phyloP scores from a whole-genome alignment of 1,284 basidiomycete genomes.

The Neotropicomus parvogracilis region DNA sequence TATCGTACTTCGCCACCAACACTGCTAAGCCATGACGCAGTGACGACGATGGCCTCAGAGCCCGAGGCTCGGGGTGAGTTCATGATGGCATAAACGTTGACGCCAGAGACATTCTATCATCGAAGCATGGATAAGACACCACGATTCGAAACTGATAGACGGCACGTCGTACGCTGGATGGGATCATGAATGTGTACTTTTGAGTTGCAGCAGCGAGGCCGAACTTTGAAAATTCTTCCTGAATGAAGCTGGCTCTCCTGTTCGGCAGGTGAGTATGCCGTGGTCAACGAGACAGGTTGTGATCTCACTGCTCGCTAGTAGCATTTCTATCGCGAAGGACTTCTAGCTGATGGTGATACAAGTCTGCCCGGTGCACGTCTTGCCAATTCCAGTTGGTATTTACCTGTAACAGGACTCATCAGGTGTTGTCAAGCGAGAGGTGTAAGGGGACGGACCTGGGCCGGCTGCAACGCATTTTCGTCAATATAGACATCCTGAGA shows the following conservation, averaged over 20 bases:
- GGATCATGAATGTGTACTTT: constrained; percentile 55
- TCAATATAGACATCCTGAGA: constrained; percentile 78
- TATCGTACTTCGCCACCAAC: constrained; percentile 55
- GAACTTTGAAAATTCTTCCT: constrained; percentile 60
- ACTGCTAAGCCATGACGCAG: constrained; percentile 83
- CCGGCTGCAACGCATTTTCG: constrained; percentile 91
- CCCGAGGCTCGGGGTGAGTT: constrained; percentile 85
- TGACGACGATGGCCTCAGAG: constrained; percentile 85
- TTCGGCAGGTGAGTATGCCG: constrained; percentile 10
- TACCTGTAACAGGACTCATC: constrained; percentile 50
- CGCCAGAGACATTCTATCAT: constrained; percentile 48
- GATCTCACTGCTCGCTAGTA: constrained; percentile 65
- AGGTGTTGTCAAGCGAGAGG: not conserved
- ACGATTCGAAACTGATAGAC: not conserved
- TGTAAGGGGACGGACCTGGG: constrained; percentile 54
- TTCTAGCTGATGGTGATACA: constrained; percentile 69
- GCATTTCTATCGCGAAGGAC: constrained; percentile 59
- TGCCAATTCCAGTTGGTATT: constrained; percentile 86
- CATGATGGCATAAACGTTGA: constrained; percentile 81
- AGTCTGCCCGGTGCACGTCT: constrained; percentile 81
- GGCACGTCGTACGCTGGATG: constrained; percentile 42
- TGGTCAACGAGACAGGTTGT: not conserved
- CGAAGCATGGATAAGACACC: constrained; percentile 26
- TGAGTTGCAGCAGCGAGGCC: constrained; percentile 72
- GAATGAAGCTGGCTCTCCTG: constrained; percentile 62